Conservation (phyloP, 257 asterid genomes). For the Solanum sejunctum region DNA sequence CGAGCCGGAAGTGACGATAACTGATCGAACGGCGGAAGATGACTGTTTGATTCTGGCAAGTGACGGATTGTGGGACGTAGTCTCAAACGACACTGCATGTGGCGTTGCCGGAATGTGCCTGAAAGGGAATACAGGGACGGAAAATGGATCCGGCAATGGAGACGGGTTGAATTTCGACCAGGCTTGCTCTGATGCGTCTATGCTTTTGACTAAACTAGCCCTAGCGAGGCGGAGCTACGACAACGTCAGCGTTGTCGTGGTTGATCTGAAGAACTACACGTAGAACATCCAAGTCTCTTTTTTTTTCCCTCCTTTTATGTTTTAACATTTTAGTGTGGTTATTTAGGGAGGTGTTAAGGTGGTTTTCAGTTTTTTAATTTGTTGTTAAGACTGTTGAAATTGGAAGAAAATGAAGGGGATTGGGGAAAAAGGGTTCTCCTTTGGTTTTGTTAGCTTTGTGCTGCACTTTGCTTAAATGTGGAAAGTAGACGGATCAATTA, state of each 20-base stretch:
- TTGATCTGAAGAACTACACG: slow-evolving; percentile 32
- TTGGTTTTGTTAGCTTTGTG: background rate
- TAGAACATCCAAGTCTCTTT: background rate
- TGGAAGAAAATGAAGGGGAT: background rate
- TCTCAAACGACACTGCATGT: slow-evolving; percentile 62
- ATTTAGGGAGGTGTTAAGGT: background rate
- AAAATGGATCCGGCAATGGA: background rate
- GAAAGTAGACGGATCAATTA: background rate
- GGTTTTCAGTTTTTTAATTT: background rate
- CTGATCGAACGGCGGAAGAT: slow-evolving; percentile 40
- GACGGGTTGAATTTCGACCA: slow-evolving; percentile 8
- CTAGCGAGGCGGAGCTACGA: slow-evolving; percentile 55
- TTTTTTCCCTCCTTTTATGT: background rate
- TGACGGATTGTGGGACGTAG: slow-evolving; percentile 85
- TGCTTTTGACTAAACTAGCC: slow-evolving; percentile 57
- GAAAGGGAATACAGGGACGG: slow-evolving; percentile 14
- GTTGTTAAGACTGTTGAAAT: background rate
- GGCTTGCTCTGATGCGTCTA: slow-evolving; percentile 49
- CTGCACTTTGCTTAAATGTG: background rate
- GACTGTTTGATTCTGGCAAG: slow-evolving; percentile 68
- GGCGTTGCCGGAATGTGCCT: slow-evolving; percentile 50
- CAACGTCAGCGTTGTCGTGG: slow-evolving; percentile 55
- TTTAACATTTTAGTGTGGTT: background rate
- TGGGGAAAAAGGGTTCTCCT: background rate
- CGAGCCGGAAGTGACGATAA: slow-evolving; percentile 66